A percentile compares a stretch with the other conserved stretches of the same genome.
Conservation (phyloP, 306 rosid genomes). For the Acacia melanoxylon region DNA sequence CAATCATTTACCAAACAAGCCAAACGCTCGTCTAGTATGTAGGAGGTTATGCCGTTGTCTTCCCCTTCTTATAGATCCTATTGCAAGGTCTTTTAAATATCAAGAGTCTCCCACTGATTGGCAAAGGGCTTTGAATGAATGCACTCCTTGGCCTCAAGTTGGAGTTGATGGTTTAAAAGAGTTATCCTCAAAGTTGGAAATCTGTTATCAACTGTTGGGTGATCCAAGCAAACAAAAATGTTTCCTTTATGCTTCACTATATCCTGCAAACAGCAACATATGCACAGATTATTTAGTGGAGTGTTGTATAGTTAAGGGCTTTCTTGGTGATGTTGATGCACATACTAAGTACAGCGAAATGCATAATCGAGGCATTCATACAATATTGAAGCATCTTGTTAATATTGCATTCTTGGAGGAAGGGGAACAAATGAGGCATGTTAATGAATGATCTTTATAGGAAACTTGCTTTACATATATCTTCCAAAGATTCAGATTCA, state of each 20-base stretch:
- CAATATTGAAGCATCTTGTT: no score
- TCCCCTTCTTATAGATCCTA: slow-evolving; percentile 33
- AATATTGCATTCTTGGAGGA: no score
- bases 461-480: no score
- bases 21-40: not conserved
- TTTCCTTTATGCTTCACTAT: slow-evolving; percentile 32
- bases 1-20: not conserved
- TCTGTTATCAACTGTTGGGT: slow-evolving; percentile 20
- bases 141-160: slow-evolving; percentile 24
- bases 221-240: slow-evolving; percentile 24
- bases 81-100: slow-evolving; percentile 16
- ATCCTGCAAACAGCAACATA: slow-evolving; percentile 29
- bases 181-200: slow-evolving; percentile 24
- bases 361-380: no score
- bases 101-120: slow-evolving; percentile 9
- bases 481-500: no score
- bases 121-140: slow-evolving; percentile 15
- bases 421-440: no score
- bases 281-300: slow-evolving; percentile 33
- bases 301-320: slow-evolving; percentile 28
- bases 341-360: no score
- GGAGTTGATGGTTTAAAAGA: slow-evolving; percentile 15
- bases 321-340: no score
- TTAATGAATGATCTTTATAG: no score
- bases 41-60: slow-evolving; percentile 35